Evolutionary conservation across 371 early-diverging fungal species (phyloP).

Genomic region (Entomophthora muscae): DNA sequence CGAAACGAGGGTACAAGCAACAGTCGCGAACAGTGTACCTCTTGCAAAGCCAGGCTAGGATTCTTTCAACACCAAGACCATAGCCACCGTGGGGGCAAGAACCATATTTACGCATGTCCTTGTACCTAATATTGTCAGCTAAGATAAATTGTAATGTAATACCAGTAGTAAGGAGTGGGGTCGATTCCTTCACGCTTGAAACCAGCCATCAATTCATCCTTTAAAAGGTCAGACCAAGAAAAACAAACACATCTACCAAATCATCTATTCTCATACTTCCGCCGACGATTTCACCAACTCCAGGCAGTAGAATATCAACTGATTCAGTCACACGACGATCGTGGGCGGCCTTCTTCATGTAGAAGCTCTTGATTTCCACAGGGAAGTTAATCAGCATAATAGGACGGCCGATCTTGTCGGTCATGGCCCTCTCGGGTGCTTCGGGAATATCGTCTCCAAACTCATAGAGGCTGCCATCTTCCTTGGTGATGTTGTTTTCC

Average conservation of each 20-base stretch:
- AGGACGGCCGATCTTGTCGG: conserved; percentile 91
- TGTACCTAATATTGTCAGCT: conserved; percentile 30
- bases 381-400: conserved; percentile 97
- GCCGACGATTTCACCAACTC: conserved; percentile 99
- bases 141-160: conserved; percentile 11
- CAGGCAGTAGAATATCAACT: conserved; percentile 98
- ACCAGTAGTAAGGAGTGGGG: conserved; percentile 97
- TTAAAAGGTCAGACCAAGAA: conserved; percentile 11
- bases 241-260: conserved; percentile 22
- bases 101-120: conserved; percentile 98
- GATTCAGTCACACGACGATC: conserved; percentile 85
- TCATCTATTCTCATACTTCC: conserved; percentile 98
- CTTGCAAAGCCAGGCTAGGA: conserved; percentile 94
- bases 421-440: conserved; percentile 95
- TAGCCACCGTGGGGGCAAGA: conserved; percentile 98
- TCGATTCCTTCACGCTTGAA: conserved; percentile 95
- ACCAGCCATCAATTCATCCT: conserved; percentile 80
- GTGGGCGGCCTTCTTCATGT: conserved; percentile 86
- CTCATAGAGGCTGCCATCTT: conserved; percentile 76
- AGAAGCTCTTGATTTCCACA: conserved; percentile 98
- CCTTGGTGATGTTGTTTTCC: conserved; percentile 79
- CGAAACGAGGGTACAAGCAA: conserved; percentile 92
- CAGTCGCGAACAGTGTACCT: conserved; percentile 87
- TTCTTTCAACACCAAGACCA: conserved; percentile 98
- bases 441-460: conserved; percentile 99